Base-by-base conservation (phyloP, 1,139 yeast species). In the Yamadazyma taylorii region DNA sequence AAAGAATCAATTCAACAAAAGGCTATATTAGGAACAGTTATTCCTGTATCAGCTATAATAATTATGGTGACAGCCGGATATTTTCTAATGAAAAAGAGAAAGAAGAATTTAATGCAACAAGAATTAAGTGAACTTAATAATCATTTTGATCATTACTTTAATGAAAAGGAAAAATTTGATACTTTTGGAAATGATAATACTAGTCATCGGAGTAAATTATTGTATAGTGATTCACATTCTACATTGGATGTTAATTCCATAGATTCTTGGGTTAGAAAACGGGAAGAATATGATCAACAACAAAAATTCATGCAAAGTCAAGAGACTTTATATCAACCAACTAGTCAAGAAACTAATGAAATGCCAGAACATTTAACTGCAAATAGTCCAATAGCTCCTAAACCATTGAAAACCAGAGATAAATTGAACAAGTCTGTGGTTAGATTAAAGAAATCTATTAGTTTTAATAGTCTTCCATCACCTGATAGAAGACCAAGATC, bases 241-340 rank as follows among this genome's bases (percentile, higher is more conserved):
- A 63, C 69, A 0, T 45, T 63, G 25, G 66, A 58, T 34, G 63
- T 49, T 1, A 56, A 59, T 14, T 61, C 66, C 5, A 71, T 78
- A 17, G 70, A 68, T 40, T 74, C 79, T 9, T 77, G 81, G 81
- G 69, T 67, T 29, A 62, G 66, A 28, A 77, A 77, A 50, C 58
- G 81, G 45, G 72, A 70, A 41, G 70, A 71, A 39, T 75, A 63
- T 46, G 79, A 75, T 34, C 60, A 60, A 37, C 60, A 60, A 37
- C 50, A 59, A 4, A 40, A 55, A 43, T 41, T 41, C 33, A 33
- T 51, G 48, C 43, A 42, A 26, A 43, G 48, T 29, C 48, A 42
- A 36, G 52, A 48, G 12, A 48, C 52, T 1, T 34, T 48, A 9
- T 24, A 42, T 25, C 29, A 35, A 27, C 37, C 36, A 5, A 27